A percentile compares a stretch with the other conserved stretches of the same genome.
phyloP scores from a whole-genome alignment of 2,329 filamentous ascomycete species.

The Bipolaris zeicola region DNA sequence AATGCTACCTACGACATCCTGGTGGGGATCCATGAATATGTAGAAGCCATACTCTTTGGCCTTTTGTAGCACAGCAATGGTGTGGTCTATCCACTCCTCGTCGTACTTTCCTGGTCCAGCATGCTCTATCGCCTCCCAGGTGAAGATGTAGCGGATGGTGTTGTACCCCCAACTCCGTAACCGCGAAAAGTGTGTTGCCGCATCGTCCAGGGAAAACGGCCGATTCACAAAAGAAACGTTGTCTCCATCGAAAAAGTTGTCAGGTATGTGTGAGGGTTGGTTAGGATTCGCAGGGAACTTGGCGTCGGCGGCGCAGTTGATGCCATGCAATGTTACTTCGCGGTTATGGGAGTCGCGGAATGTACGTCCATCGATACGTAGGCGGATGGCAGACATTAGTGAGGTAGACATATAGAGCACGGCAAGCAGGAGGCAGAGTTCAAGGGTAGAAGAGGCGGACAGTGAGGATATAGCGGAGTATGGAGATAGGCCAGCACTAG shows the following conservation, averaged over 20 bases:
- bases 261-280: slow-evolving; percentile 75
- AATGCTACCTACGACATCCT: slow-evolving; percentile 77
- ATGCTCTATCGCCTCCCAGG: slow-evolving; percentile 98
- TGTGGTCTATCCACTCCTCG: slow-evolving; percentile 90
- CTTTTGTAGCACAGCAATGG: slow-evolving; percentile 79
- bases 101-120: slow-evolving; percentile 90
- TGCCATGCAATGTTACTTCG: slow-evolving; percentile 86
- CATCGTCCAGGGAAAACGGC: slow-evolving; percentile 82
- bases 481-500: slow-evolving; percentile 8
- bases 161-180: slow-evolving; percentile 93
- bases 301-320: slow-evolving; percentile 89
- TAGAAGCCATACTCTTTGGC: slow-evolving; percentile 93
- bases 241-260: slow-evolving; percentile 91
- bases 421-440: not conserved
- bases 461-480: slow-evolving; percentile 1
- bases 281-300: slow-evolving; percentile 86
- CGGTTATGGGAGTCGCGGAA: slow-evolving; percentile 84
- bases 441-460: not conserved
- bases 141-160: slow-evolving; percentile 94
- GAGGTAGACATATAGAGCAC: slow-evolving; percentile 2
- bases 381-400: slow-evolving; percentile 73
- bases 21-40: slow-evolving; percentile 97
- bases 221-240: slow-evolving; percentile 85
- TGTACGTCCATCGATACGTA: slow-evolving; percentile 82
- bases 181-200: slow-evolving; percentile 82